Evolutionary conservation across 2,329 filamentous ascomycete genomes (phyloP), one percentile per base, ranked within the genome.

Genomic region (Pseudodiploospora longispora): DNA sequence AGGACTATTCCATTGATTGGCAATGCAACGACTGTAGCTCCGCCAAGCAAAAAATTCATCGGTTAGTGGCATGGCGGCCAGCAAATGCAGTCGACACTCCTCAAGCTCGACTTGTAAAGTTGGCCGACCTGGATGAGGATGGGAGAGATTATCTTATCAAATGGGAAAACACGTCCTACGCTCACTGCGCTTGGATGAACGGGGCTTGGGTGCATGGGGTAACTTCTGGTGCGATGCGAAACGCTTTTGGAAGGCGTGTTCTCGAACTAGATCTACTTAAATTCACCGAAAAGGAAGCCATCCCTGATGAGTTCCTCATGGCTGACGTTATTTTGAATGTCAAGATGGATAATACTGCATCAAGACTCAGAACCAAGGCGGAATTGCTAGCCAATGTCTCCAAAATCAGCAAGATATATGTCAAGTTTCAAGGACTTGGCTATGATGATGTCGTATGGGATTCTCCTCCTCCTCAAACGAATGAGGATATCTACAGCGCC

Each of bases 401-500:
- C 31, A 77, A 88, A 52, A 80, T 98, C 27, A 74, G 80, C 40
- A 76, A 81, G 54, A 83, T 88, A 0, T 76, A 83, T 40, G 85
- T 95, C 66, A 98, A 98, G 61, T 97, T 90, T 63, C 88, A 94
- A 62, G 93, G 93, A 9, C 75, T 98, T 6, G 76, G 82, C 5
- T 97, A 98, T 57, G 88, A 95, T 50, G 89, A 96, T 47, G 78
- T 81, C 1, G 89, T 95, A 0, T 96, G 91, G 91, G 90, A 95
- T 54, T 73, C 76, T 2, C 87, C 89, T 0, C 91, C 91, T 1
- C 65, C 71, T 3, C 72, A 78, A 30, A 78, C 86, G 46, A 77
- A 76, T 9, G 64, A 61, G 8, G 77, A 82, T 28, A 72, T 84
- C 34, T 96, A 89, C 78, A 71, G 75, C 4, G 85, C 93, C 44